Percentiles rank a stretch among this genome's conserved stretches.
Evolutionary conservation across 164 flowering plant genomes (phyloP).

Genomic region (Hamamelis virginiana): DNA sequence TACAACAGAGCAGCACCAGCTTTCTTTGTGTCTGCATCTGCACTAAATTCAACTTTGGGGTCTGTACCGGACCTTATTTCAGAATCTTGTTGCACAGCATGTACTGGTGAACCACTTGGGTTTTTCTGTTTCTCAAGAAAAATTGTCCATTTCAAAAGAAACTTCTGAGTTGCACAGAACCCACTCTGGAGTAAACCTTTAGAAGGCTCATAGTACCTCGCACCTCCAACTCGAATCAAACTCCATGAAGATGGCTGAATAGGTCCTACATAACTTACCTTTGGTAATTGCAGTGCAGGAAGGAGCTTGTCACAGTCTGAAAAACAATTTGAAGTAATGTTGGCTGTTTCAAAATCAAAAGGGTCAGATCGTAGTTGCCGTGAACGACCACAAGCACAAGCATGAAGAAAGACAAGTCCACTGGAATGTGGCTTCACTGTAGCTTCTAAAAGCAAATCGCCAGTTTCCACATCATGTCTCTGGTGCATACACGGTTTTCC

Average conservation of each 20-base stretch:
- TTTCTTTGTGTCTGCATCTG: constrained; percentile 28
- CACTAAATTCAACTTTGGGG: constrained; percentile 24
- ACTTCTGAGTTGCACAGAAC: constrained; percentile 59
- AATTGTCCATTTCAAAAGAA: constrained; percentile 67
- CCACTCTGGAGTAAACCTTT: constrained; percentile 92
- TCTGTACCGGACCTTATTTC: constrained; percentile 18
- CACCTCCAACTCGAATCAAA: constrained; percentile 70
- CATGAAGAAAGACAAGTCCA: constrained; percentile 89
- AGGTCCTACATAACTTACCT: constrained; percentile 40
- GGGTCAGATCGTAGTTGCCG: constrained; percentile 70
- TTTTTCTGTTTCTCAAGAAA: constrained; percentile 37
- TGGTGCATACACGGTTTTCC: constrained; percentile 93
- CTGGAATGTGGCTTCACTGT: constrained; percentile 67
- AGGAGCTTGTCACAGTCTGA: constrained; percentile 73
- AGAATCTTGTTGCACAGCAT: constrained; percentile 30
- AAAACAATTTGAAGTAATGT: constrained; percentile 46
- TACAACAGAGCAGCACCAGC: constrained; percentile 20
- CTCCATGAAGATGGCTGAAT: constrained; percentile 67
- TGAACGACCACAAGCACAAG: constrained; percentile 95
- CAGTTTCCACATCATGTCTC: constrained; percentile 47
- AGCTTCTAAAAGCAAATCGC: constrained; percentile 24
- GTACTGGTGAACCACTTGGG: constrained; percentile 21
- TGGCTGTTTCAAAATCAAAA: constrained; percentile 87
- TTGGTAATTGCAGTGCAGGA: constrained; percentile 58
- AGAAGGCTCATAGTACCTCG: constrained; percentile 78